Base-by-base conservation (phyloP, 306 rosid species). In the Cicer arietinum region DNA sequence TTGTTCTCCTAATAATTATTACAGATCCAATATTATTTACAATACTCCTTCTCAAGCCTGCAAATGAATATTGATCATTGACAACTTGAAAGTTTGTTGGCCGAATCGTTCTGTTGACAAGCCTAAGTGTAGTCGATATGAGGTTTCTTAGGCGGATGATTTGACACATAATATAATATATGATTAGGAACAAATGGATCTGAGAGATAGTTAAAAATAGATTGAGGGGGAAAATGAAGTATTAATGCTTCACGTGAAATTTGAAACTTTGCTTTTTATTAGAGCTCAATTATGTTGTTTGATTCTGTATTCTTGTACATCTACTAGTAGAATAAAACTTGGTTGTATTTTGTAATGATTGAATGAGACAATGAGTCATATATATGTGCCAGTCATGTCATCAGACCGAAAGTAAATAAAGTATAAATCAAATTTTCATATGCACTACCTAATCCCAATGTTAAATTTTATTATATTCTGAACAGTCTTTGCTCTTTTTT, bases 161-260 rank as follows among this genome's bases (percentile, higher is more conserved):
- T 61, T 12, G 52, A 13, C 22, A n/a, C 16, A 62, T 20, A 62
- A 37, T 8, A n/a, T n/a, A 62, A 62, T n/a, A 61, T 61, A 62
- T 39, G 7, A 22, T 11, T 67, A 25, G 8, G 58, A 48, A 8
- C 44, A 47, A 68, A 25, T 48, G 60, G 8, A 48, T 68, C 44
- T 6, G 44, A 20, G 54, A 25, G 73, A 48, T 47, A 30, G 73
- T 30, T 50, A 8, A 48, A 48, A 17, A 10, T 43, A 17, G 41
- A 11, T 67, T 22, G 43, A 46, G 18, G 43, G 43, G 16, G 42
- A 22, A 46, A 56, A 45, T 3, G 12, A 45, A 37, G 25, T 22
- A 43, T 20, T 20, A 30, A 16, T 43, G 18, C 54, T 20, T 45
- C 17, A n/a, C 20, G 35, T 7, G 73, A 48, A 35, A 71, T 7